These are phyloP conservation scores for Pouteria glomerata DNA, from an alignment of 148 eudicot genomes.

Conservation along the genomic window DNA sequence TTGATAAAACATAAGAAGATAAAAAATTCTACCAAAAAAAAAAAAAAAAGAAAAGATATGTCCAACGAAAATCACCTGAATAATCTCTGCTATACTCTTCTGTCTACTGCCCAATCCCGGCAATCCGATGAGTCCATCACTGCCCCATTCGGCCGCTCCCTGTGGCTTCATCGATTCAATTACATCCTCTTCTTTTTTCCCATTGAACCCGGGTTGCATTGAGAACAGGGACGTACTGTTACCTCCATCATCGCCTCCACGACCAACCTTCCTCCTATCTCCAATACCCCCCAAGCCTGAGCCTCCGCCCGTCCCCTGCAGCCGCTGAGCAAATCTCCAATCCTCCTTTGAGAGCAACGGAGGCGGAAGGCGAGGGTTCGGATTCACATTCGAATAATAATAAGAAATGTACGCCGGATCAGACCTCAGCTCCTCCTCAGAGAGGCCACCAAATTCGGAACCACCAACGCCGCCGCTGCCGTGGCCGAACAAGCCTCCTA, in stretches of 20 bases:
- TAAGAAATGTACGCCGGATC: slow-evolving; percentile 61
- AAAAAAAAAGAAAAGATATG: not conserved
- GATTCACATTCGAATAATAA: slow-evolving; percentile 53
- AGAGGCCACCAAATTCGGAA: slow-evolving; percentile 14
- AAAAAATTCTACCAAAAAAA: not conserved
- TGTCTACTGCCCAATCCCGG: slow-evolving; percentile 65
- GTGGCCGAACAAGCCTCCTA: slow-evolving; percentile 33
- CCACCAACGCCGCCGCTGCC: slow-evolving; percentile 21
- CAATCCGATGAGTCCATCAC: slow-evolving; percentile 69
- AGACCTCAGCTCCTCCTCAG: slow-evolving; percentile 56
- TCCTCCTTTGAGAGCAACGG: slow-evolving; percentile 63
- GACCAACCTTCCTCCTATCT: slow-evolving; percentile 41
- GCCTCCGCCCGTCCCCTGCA: slow-evolving; percentile 25
- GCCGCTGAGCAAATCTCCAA: slow-evolving; percentile 53
- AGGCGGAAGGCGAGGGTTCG: slow-evolving; percentile 62
- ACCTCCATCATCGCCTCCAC: slow-evolving; percentile 12
- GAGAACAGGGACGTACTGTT: slow-evolving; percentile 22
- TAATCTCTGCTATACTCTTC: slow-evolving; percentile 70
- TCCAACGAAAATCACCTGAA: slow-evolving; percentile 48
- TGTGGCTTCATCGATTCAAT: slow-evolving; percentile 17
- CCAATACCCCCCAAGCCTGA: slow-evolving; percentile 54
- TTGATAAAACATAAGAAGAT: not conserved
- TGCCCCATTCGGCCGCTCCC: slow-evolving; percentile 48
- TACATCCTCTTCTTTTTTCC: slow-evolving; percentile 27
- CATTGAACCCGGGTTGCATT: slow-evolving; percentile 23